Percentiles rank a stretch among this genome's conserved stretches.
Conservation (phyloP, 306 rosid species). For the Lathyrus aphaca region DNA sequence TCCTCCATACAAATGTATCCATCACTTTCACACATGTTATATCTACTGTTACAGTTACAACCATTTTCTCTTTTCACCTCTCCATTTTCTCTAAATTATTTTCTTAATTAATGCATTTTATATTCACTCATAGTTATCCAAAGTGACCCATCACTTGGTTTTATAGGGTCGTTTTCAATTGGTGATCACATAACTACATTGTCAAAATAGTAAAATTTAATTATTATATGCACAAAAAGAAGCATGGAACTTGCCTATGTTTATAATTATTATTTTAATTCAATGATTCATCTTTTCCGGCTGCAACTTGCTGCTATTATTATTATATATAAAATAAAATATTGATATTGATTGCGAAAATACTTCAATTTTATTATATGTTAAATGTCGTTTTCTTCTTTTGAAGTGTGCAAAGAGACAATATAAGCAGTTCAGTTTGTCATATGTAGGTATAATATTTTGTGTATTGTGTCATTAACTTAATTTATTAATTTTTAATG, state of each 20-base stretch:
- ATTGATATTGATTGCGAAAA: slow-evolving; percentile 1
- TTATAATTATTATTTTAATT: slow-evolving; percentile 15
- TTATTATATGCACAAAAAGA: slow-evolving; percentile 33
- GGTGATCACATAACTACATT: slow-evolving; percentile 1
- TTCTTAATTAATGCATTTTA: slow-evolving; percentile 27
- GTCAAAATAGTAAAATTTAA: neutral
- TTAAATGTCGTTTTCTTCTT: slow-evolving; percentile 14
- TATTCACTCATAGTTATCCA: slow-evolving; percentile 44
- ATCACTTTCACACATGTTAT: slow-evolving; percentile 30
- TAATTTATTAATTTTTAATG: slow-evolving; percentile 6
- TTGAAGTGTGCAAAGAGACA: neutral
- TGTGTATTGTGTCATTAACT: slow-evolving; percentile 4
- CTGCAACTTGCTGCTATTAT: slow-evolving; percentile 30
- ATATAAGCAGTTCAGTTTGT: slow-evolving; percentile 8
- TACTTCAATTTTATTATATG: neutral
- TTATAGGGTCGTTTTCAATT: slow-evolving; percentile 40
- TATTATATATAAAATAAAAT: neutral
- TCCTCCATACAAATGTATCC: slow-evolving; percentile 35
- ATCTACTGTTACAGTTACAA: slow-evolving; percentile 11
- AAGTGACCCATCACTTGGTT: slow-evolving; percentile 41
- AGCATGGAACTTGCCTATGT: slow-evolving; percentile 19
- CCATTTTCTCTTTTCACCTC: slow-evolving; percentile 30
- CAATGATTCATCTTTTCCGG: slow-evolving; percentile 36
- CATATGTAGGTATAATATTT: slow-evolving; percentile 1
- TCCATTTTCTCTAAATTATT: slow-evolving; percentile 20